Conservation (phyloP, 2,329 filamentous ascomycete species). For the Exophiala viscosa region DNA sequence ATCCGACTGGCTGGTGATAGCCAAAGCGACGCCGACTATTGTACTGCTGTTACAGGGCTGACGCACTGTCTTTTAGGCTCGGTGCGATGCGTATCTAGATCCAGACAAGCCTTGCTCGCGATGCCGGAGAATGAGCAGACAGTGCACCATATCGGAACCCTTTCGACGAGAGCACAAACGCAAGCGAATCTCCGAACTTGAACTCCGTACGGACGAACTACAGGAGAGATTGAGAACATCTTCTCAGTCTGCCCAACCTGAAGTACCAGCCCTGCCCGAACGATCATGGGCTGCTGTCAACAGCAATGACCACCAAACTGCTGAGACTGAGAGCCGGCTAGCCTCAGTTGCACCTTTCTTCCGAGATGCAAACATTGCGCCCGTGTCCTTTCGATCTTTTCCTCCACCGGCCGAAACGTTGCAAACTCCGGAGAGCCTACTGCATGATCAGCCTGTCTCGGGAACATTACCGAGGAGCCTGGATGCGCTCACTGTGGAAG, state of each 20-base stretch:
- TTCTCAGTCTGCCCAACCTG: conserved; percentile 24
- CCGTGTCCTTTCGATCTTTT: conserved; percentile 24
- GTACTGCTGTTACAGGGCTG: too few relatives aligned
- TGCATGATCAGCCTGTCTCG: conserved; percentile 22
- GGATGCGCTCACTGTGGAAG: conserved; percentile 32
- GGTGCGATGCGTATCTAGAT: conserved; percentile 39
- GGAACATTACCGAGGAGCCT: conserved; percentile 33
- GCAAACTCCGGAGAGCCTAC: conserved; percentile 26
- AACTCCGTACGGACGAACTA: conserved; percentile 38
- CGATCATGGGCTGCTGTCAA: conserved; percentile 27
- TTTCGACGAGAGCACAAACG: conserved; percentile 44
- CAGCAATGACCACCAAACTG: conserved; percentile 20
- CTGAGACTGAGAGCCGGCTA: conserved; percentile 33
- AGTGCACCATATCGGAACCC: conserved; percentile 40
- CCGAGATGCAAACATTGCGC: conserved; percentile 21
- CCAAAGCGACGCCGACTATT: too few relatives aligned
- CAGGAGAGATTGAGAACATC: conserved; percentile 34
- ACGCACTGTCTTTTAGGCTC: conserved; percentile 26
- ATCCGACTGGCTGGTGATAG: too few relatives aligned
- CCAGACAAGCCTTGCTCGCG: conserved; percentile 36
- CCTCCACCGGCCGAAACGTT: conserved; percentile 27
- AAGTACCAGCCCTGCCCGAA: conserved; percentile 29
- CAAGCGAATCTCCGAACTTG: conserved; percentile 36
- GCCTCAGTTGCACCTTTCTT: conserved; percentile 25
- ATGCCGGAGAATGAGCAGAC: conserved; percentile 36